Conservation (phyloP, 2,329 filamentous ascomycete genomes). For the Botrytis cinerea region DNA sequence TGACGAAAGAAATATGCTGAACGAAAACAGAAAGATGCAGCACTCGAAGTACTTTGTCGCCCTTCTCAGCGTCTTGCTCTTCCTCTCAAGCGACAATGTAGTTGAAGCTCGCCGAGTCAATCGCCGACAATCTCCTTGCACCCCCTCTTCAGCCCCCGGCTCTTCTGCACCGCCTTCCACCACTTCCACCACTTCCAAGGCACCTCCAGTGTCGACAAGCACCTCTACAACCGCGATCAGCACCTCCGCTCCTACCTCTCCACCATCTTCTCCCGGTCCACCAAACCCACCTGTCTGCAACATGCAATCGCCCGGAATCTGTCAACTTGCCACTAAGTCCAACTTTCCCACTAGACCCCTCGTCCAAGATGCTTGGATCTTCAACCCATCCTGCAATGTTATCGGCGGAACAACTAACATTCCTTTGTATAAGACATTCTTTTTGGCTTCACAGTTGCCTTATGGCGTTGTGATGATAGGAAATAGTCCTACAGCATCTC, state of each 20-base stretch:
- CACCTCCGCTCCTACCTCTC: not conserved
- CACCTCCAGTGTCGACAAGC: constrained; percentile 6
- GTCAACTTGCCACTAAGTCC: constrained; percentile 20
- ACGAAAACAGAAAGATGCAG: constrained; percentile 9
- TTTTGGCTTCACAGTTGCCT: constrained; percentile 18
- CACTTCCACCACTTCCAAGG: constrained; percentile 11
- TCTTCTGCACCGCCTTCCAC: constrained; percentile 2
- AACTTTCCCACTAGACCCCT: not conserved
- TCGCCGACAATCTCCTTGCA: constrained; percentile 12
- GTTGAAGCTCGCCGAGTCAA: constrained; percentile 13
- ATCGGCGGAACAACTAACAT: constrained; percentile 22
- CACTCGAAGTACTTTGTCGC: constrained; percentile 3
- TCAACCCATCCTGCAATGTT: constrained; percentile 21
- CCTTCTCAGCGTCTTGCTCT: constrained; percentile 9
- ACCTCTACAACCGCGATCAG: constrained; percentile 4
- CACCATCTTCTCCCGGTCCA: constrained; percentile 18
- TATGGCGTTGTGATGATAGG: constrained; percentile 17
- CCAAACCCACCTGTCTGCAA: constrained; percentile 15
- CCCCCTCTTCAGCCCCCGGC: not conserved
- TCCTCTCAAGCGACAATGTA: constrained; percentile 16
- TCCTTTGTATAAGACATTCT: constrained; percentile 9
- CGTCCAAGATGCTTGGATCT: constrained; percentile 23
- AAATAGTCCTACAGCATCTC: constrained; percentile 22
- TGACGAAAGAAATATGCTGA: not conserved
- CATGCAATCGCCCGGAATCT: constrained; percentile 17